These are phyloP conservation scores for Podospora fimiseda DNA, from an alignment of 495 filamentous ascomycete species.

Conservation along the genomic window DNA sequence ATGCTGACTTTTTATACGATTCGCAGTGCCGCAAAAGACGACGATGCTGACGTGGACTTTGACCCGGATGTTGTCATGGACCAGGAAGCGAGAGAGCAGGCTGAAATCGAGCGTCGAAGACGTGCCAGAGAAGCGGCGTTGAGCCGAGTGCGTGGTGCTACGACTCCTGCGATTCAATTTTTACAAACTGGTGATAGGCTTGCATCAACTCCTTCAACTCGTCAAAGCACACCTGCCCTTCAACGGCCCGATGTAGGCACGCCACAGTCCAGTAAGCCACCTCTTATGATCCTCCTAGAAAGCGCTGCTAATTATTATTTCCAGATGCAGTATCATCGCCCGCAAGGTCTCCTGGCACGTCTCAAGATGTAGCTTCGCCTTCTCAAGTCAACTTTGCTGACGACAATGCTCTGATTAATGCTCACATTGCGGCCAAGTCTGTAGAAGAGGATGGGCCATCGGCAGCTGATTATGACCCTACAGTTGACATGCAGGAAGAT, in stretches of 20 bases:
- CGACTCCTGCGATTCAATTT: conserved; percentile 72
- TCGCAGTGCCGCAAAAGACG: conserved; percentile 3
- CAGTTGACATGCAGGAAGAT: conserved; percentile 86
- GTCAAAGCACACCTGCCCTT: conserved; percentile 31
- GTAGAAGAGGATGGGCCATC: conserved; percentile 68
- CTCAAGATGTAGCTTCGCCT: conserved; percentile 38
- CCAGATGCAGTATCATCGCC: conserved; percentile 24
- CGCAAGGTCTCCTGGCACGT: conserved; percentile 28
- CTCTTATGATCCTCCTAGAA: too few species aligned
- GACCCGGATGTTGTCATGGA: conserved; percentile 55
- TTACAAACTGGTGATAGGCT: conserved; percentile 57
- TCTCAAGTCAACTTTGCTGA: conserved; percentile 40
- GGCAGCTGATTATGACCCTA: conserved; percentile 94
- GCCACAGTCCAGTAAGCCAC: conserved; percentile 34
- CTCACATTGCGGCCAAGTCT: conserved; percentile 42
- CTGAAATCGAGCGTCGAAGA: conserved; percentile 77
- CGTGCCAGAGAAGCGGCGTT: conserved; percentile 83
- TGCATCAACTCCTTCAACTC: conserved; percentile 49
- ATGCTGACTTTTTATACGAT: conserved; percentile 3
- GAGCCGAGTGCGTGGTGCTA: conserved; percentile 65
- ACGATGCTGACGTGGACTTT: conserved; percentile 32
- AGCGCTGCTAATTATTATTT: conserved; percentile 9
- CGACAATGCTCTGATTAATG: conserved; percentile 61
- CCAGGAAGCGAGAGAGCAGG: conserved; percentile 49
- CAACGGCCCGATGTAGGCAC: conserved; percentile 34